Base-by-base conservation (phyloP, 345 rosid genomes). In the Populus simonii region DNA sequence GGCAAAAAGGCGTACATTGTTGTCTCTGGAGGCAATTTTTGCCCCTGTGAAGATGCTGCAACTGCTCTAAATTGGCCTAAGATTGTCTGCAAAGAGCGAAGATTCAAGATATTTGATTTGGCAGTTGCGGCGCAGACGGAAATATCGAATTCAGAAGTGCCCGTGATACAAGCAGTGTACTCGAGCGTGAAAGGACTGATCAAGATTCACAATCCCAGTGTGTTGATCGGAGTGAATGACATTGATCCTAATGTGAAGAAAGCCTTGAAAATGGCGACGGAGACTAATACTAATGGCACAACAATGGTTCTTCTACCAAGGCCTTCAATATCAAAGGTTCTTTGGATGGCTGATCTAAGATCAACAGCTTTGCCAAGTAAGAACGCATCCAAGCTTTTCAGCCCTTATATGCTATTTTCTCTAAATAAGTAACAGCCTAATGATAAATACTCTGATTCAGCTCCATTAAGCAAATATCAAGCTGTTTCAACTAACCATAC, bases 341-440 rank as follows among this genome's bases (percentile, higher is more conserved):
- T 96, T 9, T 96, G 99, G 99, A 96, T 93, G 99, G 92, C 99
- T 80, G 97, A 93, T 87, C 89, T 96, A 25, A 91, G 97, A 87
- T 81, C 99, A 76, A 89, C 98, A 47, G 93, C 99, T 78, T 81
- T 96, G 86, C 94, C 99, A 79, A 86, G 99, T 96, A 93, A 91
- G 94, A 73, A 36, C 20, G 12, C 61, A 59, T 74, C 27, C 69
- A 63, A 29, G 59, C 16, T 76, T 75, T 69, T 74, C 29, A 65
- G 8, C 31, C 12, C 47, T 55, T 63, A 18, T 68, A 13, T 36
- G 35, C 5, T 29, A 31, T 17, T 12, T 29, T 65, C 38, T 63
- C 29, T 29, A 63, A 63, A 31, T 63, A 35, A 63, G 20, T 13
- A 66, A 27, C 36, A 27, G 17, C 7, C 31, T 36, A 13, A 13